These are phyloP conservation scores for Chenopodium berlandieri DNA, from an alignment of 148 eudicot species.

Conservation along the genomic window DNA sequence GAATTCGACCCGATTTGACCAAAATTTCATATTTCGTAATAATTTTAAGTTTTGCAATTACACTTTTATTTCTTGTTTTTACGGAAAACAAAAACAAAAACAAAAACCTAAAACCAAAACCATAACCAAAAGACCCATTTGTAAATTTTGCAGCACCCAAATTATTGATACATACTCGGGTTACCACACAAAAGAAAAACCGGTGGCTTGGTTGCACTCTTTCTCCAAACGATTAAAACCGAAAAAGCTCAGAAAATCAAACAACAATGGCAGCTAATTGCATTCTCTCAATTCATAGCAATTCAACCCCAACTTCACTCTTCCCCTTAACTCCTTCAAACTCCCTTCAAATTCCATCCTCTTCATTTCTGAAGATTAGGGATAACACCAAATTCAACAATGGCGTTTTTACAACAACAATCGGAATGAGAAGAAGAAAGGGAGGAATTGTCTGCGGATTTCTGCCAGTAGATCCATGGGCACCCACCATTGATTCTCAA, in stretches of 20 bases:
- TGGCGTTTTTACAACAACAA: neutral
- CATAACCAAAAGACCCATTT: too few relatives aligned
- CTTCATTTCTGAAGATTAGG: conserved; percentile 26
- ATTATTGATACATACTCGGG: too few relatives aligned
- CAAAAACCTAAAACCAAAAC: too few relatives aligned
- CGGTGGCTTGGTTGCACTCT: neutral
- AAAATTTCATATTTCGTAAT: too few relatives aligned
- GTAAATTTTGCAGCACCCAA: too few relatives aligned
- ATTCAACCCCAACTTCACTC: conserved; percentile 20
- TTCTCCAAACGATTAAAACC: too few relatives aligned
- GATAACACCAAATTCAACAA: conserved; percentile 14
- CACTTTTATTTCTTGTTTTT: too few relatives aligned
- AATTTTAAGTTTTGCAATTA: too few relatives aligned
- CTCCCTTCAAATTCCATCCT: conserved; percentile 6
- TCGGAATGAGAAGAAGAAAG: conserved; percentile 31
- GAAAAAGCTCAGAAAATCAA: neutral
- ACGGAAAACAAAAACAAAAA: too few relatives aligned
- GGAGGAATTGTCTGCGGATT: conserved; percentile 40
- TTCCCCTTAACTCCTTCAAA: neutral
- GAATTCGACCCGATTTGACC: too few relatives aligned
- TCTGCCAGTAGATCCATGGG: conserved; percentile 89
- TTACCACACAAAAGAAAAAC: neutral
- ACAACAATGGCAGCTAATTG: conserved; percentile 24
- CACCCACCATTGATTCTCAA: conserved; percentile 81
- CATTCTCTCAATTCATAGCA: conserved; percentile 14